Evolutionary conservation across 2,329 filamentous ascomycete species (phyloP).

Genomic region (Phymatotrichopsis omnivora): DNA sequence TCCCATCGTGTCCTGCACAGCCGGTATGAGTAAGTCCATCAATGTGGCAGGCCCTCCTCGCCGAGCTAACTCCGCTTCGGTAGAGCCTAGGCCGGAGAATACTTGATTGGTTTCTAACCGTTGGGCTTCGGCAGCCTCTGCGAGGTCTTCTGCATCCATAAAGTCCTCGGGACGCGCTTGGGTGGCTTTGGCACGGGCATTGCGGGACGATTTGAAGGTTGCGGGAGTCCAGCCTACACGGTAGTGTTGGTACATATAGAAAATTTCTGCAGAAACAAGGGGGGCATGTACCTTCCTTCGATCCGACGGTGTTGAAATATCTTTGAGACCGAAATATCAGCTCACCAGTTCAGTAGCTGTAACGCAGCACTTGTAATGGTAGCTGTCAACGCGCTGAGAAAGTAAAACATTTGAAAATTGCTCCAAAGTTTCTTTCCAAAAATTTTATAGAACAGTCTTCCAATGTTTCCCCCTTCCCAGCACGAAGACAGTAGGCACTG

Average conservation of each 20-base stretch:
- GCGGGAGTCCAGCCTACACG: conserved; percentile 67
- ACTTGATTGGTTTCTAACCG: conserved; percentile 60
- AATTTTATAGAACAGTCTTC: too few relatives aligned
- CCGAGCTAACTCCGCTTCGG: conserved; percentile 45
- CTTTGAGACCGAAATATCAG: too few relatives aligned
- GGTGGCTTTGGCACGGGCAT: conserved; percentile 53
- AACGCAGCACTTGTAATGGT: too few relatives aligned
- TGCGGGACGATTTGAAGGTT: conserved; percentile 81
- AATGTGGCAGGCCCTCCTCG: conserved; percentile 41
- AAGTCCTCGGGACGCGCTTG: conserved; percentile 73
- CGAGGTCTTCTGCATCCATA: conserved; percentile 95
- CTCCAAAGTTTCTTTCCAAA: too few relatives aligned
- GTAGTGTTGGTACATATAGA: conserved; percentile 9
- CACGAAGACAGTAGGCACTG: neutral
- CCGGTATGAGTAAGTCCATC: conserved; percentile 57
- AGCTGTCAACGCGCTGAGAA: too few relatives aligned
- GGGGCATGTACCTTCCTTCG: conserved; percentile 59
- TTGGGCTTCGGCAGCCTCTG: conserved; percentile 69
- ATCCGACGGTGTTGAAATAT: conserved; percentile 96
- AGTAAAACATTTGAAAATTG: too few relatives aligned
- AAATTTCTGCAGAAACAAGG: neutral
- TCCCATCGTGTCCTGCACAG: conserved; percentile 74
- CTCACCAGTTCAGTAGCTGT: neutral
- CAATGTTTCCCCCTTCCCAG: too few relatives aligned
- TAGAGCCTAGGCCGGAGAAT: conserved; percentile 67